A percentile compares a stretch with the other conserved stretches of the same genome.
Conservation (phyloP, 2,329 filamentous ascomycete species). For the Amauroascus verrucosus region DNA sequence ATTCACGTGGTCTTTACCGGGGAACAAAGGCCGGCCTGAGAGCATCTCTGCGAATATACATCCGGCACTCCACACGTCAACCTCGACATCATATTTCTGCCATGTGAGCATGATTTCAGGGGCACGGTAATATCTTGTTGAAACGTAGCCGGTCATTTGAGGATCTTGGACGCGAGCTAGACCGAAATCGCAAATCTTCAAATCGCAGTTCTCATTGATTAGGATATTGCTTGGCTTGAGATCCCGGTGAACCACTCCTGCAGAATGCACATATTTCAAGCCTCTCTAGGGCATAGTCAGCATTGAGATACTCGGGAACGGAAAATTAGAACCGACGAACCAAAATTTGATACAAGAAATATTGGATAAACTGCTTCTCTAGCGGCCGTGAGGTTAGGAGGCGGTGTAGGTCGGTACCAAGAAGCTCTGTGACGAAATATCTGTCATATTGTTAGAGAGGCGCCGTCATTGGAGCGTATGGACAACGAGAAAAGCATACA, state of each 20-base stretch:
- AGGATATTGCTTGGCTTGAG: constrained; percentile 98
- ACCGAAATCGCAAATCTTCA: constrained; percentile 99
- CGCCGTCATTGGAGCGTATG: too few relatives aligned
- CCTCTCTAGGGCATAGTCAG: constrained; percentile 55
- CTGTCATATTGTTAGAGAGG: constrained; percentile 37
- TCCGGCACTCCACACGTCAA: constrained; percentile 98
- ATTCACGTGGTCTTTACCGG: constrained; percentile 98
- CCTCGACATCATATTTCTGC: constrained; percentile 99
- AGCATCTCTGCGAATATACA: constrained; percentile 99
- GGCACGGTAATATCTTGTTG: constrained; percentile 94
- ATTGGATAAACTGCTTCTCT: constrained; percentile 99
- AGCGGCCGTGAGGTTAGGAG: constrained; percentile 89
- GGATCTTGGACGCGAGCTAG: constrained; percentile 95
- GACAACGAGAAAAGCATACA: constrained; percentile 49
- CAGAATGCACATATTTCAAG: constrained; percentile 97
- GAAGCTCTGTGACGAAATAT: constrained; percentile 95
- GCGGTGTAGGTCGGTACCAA: constrained; percentile 92
- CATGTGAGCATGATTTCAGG: constrained; percentile 99
- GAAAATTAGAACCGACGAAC: constrained; percentile 45
- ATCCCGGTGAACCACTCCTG: constrained; percentile 93
- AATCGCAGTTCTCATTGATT: constrained; percentile 98
- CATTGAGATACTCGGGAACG: not conserved
- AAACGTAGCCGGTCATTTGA: constrained; percentile 99
- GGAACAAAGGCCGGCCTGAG: constrained; percentile 85
- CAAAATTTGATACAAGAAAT: constrained; percentile 98